Conservation (phyloP, 2,329 filamentous ascomycete genomes). For the Ascochyta koolunga region DNA sequence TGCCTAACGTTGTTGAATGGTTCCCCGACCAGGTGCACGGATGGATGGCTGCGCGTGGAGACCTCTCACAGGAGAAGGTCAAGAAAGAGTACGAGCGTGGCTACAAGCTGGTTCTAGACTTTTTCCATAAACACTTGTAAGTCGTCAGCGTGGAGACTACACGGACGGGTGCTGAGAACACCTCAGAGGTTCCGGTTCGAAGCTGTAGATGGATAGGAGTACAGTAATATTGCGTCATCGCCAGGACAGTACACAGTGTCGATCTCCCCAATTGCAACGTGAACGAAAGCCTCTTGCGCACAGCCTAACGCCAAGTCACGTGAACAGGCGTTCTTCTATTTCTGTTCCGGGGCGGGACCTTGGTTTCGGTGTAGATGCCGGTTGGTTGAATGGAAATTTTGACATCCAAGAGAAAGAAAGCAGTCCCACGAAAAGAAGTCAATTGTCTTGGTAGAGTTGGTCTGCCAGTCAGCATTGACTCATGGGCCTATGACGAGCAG, state of each 20-base stretch:
- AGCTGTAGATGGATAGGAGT: conserved; percentile 14
- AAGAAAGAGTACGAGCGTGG: conserved; percentile 58
- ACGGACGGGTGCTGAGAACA: conserved; percentile 19
- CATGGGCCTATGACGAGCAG: not conserved
- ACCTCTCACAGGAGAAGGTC: conserved; percentile 56
- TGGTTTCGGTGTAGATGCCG: not conserved
- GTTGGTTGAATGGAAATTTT: no score
- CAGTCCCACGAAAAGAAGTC: no score
- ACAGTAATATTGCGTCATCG: no score
- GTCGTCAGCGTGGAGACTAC: conserved; percentile 20
- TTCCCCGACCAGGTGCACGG: conserved; percentile 56
- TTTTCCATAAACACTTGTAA: conserved; percentile 61
- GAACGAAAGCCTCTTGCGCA: not conserved
- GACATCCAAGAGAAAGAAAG: not conserved
- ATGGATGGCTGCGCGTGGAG: conserved; percentile 53
- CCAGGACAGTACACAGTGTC: no score
- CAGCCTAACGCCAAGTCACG: conserved; percentile 1
- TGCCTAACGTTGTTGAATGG: conserved; percentile 55
- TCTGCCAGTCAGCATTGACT: no score
- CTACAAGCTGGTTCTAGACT: conserved; percentile 57
- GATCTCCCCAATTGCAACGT: no score
- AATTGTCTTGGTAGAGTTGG: no score
- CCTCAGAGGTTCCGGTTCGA: conserved; percentile 25
- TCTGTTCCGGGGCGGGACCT: not conserved
- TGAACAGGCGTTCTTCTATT: conserved; percentile 5